Base-by-base conservation (phyloP, 1,139 yeast genomes). In the Candida anutae region DNA sequence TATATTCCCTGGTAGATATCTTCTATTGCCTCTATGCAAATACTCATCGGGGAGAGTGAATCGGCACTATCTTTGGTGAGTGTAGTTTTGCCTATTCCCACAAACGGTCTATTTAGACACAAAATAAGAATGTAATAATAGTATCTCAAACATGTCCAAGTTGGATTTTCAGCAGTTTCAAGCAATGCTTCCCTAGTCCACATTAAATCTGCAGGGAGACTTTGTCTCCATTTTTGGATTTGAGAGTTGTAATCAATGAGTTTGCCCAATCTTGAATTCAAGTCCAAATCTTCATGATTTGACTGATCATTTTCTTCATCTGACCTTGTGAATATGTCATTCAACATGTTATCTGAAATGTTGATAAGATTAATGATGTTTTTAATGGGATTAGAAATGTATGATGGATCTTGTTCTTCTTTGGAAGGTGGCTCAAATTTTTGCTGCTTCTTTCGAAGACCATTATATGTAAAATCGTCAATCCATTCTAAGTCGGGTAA, bases 81-180 rank as follows among this genome's bases (percentile, higher is more conserved):
- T 4, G 16, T 16, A 16, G 37, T 38, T 9, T 32, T 33, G 21
- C 33, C 35, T 4, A 48, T 36, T 3, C 64, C 66, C 25, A 76
- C 62, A 40, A 75, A 75, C 2, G 81, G 81, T 25, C 78, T 57
- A 43, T 75, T 75, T 28, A 75, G 60, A 34, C 79, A 74, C 15
- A 75, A 53, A 5, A 70, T 48, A 5, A 74, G 62, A 24, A 75
- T 69, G 41, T 74, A 75, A 43, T 74, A 76, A 42, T 72, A 74
- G 44, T 72, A 74, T 39, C 78, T 55, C 21, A 74, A 66, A 30
- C 73, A 60, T 33, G 73, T 58, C 14, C 67, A 46, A 21, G 75
- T 53, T 31, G 77, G 67, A 46, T 71, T 52, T 50, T 68, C 59
- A 31, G 74, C 74, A n/a, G 63, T 55, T 29, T 49, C 48, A 24